Conservation (phyloP, 345 rosid genomes). For the Moringa oleifera region DNA sequence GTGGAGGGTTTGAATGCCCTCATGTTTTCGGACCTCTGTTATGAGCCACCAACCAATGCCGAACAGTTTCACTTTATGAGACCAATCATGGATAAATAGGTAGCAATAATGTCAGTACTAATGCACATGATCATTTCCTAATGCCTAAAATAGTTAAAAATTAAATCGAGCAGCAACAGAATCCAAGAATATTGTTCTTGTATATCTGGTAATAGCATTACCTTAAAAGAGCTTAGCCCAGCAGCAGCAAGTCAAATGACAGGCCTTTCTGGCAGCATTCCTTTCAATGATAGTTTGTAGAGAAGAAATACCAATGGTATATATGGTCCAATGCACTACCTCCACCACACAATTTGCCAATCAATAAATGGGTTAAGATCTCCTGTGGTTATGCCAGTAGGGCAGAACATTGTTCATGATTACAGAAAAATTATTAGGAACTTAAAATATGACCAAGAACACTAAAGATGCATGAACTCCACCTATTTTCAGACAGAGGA, state of each 20-base stretch:
- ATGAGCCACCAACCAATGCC: not conserved
- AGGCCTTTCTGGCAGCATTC: not conserved
- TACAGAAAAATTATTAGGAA: no score
- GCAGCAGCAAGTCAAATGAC: not conserved
- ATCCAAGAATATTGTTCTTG: no score
- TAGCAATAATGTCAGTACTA: not conserved
- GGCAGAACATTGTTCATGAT: no score
- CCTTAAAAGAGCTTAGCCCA: no score
- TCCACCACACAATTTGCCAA: not conserved
- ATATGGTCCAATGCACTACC: not conserved
- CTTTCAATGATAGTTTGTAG: no score
- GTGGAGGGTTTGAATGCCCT: not conserved
- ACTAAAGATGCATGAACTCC: constrained; percentile 6
- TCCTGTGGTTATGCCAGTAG: no score
- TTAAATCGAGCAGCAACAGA: no score
- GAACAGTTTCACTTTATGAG: not conserved
- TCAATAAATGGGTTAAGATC: no score
- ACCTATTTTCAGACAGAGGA: not conserved
- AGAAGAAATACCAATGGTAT: not conserved
- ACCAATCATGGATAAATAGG: not conserved
- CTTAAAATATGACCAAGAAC: no score
- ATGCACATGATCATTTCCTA: no score
- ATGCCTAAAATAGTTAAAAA: no score
- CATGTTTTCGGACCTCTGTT: not conserved
- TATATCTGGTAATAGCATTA: no score